Evolutionary conservation across 129 eudicot species (phyloP).

Genomic region (Tagetes patula): DNA sequence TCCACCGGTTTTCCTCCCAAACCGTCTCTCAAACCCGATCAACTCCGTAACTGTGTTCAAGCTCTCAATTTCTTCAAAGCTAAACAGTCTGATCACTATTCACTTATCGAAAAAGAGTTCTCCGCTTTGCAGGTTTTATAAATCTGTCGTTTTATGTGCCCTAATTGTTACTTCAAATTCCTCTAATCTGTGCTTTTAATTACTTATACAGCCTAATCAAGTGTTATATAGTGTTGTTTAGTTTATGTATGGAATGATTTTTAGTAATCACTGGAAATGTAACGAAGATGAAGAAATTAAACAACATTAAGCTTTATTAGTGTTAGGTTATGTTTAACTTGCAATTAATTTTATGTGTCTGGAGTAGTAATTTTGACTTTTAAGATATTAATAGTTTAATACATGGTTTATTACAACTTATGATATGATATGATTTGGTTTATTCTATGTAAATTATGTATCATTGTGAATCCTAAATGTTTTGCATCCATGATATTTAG

Average conservation of each 20-base stretch:
- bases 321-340: not conserved
- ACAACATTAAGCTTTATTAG: not conserved
- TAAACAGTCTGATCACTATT: conserved; percentile 35
- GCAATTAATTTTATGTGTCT: not conserved
- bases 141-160: conserved; percentile 9
- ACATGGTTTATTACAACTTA: no score
- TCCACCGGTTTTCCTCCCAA: conserved; percentile 42
- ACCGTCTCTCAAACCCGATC: conserved; percentile 53
- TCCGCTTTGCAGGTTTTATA: not conserved
- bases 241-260: not conserved
- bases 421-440: no score
- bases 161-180: conserved; percentile 9
- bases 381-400: no score
- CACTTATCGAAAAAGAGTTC: conserved; percentile 55
- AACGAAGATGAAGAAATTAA: conserved; percentile 17
- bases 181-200: not conserved
- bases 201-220: not conserved
- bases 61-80: conserved; percentile 61
- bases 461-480: not conserved
- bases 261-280: conserved; percentile 5
- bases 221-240: not conserved
- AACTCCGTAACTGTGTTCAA: conserved; percentile 54
- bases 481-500: not conserved
- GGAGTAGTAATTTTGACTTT: not conserved
- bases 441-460: no score